These are phyloP conservation scores for Pseudogymnoascus sp. DNA, from an alignment of 2,329 filamentous ascomycete species.

Conservation along the genomic window DNA sequence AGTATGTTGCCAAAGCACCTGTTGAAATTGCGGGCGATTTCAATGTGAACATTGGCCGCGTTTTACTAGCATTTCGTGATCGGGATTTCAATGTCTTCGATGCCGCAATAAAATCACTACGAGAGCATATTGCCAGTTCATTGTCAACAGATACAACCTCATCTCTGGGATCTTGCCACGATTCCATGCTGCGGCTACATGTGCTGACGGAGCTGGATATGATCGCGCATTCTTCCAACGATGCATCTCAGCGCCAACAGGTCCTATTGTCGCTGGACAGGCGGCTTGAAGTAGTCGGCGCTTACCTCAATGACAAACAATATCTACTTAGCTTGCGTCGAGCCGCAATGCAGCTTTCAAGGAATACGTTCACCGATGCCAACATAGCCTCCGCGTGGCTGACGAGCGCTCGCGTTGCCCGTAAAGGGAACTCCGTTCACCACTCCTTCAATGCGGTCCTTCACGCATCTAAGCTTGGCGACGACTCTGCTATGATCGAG, in stretches of 20 bases:
- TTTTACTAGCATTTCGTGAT: constrained; percentile 53
- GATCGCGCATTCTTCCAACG: constrained; percentile 48
- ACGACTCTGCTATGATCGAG: constrained; percentile 85
- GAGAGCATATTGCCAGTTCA: constrained; percentile 62
- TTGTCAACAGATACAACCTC: constrained; percentile 70
- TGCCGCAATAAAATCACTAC: constrained; percentile 53
- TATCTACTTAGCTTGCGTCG: constrained; percentile 81
- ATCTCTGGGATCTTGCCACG: constrained; percentile 77
- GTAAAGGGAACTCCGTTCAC: constrained; percentile 74
- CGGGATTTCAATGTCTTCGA: constrained; percentile 46
- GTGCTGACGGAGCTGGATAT: constrained; percentile 80
- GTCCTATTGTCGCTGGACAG: constrained; percentile 55
- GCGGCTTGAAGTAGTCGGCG: constrained; percentile 81
- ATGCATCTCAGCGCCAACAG: constrained; percentile 34
- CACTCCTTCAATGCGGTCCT: constrained; percentile 92
- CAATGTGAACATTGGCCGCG: constrained; percentile 69
- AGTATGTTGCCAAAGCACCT: constrained; percentile 51
- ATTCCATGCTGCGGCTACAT: constrained; percentile 78
- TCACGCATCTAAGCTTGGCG: constrained; percentile 75
- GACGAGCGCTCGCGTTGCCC: constrained; percentile 72
- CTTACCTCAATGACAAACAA: constrained; percentile 87
- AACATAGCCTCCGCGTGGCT: constrained; percentile 84
- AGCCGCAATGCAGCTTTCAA: constrained; percentile 75
- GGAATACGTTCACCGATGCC: constrained; percentile 58
- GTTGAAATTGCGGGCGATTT: constrained; percentile 54